Percentiles rank a stretch among this genome's conserved stretches.
Conservation (phyloP, 192 early-diverging fungal genomes). For the Gaertneriomyces semiglobifer region DNA sequence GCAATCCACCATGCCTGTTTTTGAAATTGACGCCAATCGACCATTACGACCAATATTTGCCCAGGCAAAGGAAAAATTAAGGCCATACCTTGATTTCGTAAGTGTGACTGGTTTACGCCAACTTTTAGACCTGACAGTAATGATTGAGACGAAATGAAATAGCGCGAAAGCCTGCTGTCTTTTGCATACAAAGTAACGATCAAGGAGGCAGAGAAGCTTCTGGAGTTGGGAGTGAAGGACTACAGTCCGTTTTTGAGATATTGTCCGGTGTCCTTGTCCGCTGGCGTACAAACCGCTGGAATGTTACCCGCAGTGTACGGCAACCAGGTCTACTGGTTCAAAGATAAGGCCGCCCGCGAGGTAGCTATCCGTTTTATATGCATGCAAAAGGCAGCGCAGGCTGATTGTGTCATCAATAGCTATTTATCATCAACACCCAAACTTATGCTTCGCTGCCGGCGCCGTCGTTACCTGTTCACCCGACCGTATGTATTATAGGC, state of each 20-base stretch:
- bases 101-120: constrained; percentile 1
- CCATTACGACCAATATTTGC: constrained; percentile 38
- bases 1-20: constrained; percentile 30
- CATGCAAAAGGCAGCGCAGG: not conserved
- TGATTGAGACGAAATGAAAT: not conserved
- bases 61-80: constrained; percentile 25
- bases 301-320: constrained; percentile 38
- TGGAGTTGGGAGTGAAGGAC: constrained; percentile 42
- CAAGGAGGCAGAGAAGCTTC: constrained; percentile 36
- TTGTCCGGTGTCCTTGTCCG: constrained; percentile 44
- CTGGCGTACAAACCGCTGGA: constrained; percentile 26
- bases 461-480: constrained; percentile 40
- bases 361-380: constrained; percentile 1
- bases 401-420: constrained; percentile 12
- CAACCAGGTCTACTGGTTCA: constrained; percentile 43
- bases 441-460: constrained; percentile 28
- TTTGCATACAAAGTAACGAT: constrained; percentile 21
- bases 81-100: constrained; percentile 40
- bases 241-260: constrained; percentile 43
- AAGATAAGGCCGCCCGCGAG: constrained; percentile 25
- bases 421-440: constrained; percentile 36
- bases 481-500: constrained; percentile 42
- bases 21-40: constrained; percentile 39
- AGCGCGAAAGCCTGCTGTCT: constrained; percentile 43
- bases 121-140: not conserved